These are phyloP conservation scores for Xylaria telfairii DNA, from an alignment of 495 filamentous ascomycete species.

Conservation along the genomic window DNA sequence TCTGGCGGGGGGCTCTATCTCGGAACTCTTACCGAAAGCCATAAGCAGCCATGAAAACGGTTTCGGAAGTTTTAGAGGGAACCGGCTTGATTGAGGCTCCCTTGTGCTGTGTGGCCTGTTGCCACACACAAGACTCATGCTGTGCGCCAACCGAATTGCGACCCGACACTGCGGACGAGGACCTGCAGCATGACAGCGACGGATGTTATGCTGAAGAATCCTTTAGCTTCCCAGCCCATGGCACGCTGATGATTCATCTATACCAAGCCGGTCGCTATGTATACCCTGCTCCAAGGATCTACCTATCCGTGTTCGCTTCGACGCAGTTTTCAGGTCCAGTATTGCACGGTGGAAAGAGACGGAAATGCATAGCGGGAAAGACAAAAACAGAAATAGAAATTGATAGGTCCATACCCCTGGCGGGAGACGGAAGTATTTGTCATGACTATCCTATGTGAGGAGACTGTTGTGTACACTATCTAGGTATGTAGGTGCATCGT, in stretches of 20 bases:
- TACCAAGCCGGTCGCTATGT: neutral
- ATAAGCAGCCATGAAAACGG: conserved; percentile 37
- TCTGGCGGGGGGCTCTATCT: conserved; percentile 19
- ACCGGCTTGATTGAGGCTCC: conserved; percentile 28
- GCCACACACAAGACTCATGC: conserved; percentile 37
- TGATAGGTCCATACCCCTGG: conserved; percentile 4
- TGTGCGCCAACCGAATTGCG: conserved; percentile 36
- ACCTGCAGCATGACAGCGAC: conserved; percentile 30
- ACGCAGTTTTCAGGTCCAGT: neutral
- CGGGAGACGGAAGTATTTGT: conserved; percentile 12
- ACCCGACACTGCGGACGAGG: conserved; percentile 40
- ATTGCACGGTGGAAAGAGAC: neutral
- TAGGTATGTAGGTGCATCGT: neutral
- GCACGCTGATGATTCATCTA: neutral
- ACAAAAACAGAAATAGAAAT: neutral
- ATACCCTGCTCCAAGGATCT: neutral
- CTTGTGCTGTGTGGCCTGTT: conserved; percentile 26
- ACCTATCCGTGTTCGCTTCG: neutral
- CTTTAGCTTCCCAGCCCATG: conserved; percentile 2
- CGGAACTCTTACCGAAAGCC: conserved; percentile 28
- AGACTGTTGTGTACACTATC: conserved; percentile 3
- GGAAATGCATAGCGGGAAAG: neutral
- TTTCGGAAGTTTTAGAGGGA: conserved; percentile 26
- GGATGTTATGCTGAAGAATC: conserved; percentile 14
- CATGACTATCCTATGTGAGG: neutral